Evolutionary conservation across 495 filamentous ascomycete species (phyloP).

Genomic region (Talaromyces trachyspermus): DNA sequence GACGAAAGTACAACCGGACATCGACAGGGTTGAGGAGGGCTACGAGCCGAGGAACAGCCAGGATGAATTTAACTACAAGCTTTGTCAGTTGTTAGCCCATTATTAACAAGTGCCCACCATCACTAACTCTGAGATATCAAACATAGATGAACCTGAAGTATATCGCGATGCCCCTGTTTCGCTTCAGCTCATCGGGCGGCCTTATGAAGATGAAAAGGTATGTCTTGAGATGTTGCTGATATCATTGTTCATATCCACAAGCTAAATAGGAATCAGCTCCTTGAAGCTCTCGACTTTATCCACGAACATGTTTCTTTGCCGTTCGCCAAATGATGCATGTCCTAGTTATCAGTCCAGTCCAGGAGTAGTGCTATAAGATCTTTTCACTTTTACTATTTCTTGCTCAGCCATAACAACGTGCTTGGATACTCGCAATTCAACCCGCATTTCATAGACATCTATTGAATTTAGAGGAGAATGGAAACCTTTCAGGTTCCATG

Average conservation of each 20-base stretch:
- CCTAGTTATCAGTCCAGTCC: too few species aligned
- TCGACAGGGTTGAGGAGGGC: background rate
- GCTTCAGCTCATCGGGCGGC: constrained; percentile 33
- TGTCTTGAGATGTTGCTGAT: background rate
- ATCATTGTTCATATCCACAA: background rate
- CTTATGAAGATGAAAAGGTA: constrained; percentile 40
- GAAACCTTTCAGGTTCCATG: too few species aligned
- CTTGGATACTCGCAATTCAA: too few species aligned
- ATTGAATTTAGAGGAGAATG: too few species aligned
- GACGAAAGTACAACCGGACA: constrained; percentile 21
- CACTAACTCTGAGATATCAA: background rate
- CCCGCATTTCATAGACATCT: too few species aligned
- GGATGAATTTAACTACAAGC: constrained; percentile 2
- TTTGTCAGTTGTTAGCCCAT: background rate
- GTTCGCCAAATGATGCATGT: background rate
- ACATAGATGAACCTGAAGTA: background rate
- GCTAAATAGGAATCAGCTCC: background rate
- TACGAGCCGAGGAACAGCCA: background rate
- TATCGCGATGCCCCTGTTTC: constrained; percentile 22
- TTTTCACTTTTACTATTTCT: too few species aligned
- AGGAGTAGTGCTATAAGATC: too few species aligned
- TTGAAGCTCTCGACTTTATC: constrained; percentile 1
- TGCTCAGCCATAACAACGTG: too few species aligned
- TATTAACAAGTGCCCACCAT: background rate
- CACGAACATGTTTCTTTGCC: constrained; percentile 1